These are phyloP conservation scores for Aspergillus sp. DNA, from an alignment of 2,329 filamentous ascomycete species.

Conservation along the genomic window DNA sequence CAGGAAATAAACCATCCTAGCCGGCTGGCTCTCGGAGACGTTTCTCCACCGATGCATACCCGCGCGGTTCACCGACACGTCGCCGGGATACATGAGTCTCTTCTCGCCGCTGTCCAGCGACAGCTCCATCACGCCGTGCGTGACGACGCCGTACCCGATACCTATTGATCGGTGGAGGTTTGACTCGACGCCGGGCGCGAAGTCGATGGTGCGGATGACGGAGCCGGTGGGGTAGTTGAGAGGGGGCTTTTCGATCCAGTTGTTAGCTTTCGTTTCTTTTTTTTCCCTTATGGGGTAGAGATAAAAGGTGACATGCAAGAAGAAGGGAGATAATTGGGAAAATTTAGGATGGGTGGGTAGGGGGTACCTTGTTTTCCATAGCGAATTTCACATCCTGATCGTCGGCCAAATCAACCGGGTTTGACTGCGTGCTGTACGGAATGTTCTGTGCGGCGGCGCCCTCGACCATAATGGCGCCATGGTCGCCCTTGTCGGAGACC, in stretches of 20 bases:
- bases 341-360: too few species aligned
- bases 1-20: not conserved
- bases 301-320: not conserved
- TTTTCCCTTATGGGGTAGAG: not conserved
- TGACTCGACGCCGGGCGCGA: not conserved
- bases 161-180: not conserved
- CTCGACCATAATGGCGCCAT: not conserved
- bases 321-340: not conserved
- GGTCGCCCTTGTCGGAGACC: not conserved
- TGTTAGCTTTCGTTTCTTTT: too few species aligned
- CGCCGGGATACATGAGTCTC: slow-evolving; percentile 2
- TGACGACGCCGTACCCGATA: not conserved
- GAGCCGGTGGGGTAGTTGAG: not conserved
- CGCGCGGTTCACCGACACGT: slow-evolving; percentile 1
- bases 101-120: slow-evolving; percentile 4
- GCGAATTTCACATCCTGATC: slow-evolving; percentile 1
- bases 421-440: not conserved
- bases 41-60: slow-evolving; percentile 2
- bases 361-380: not conserved
- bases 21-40: not conserved
- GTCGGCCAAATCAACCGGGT: not conserved
- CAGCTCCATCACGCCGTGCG: slow-evolving; percentile 1
- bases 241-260: not conserved
- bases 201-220: slow-evolving; percentile 3
- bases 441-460: not conserved